Conservation (phyloP, 1,284 basidiomycete species). For the Cryptococcus sp. region DNA sequence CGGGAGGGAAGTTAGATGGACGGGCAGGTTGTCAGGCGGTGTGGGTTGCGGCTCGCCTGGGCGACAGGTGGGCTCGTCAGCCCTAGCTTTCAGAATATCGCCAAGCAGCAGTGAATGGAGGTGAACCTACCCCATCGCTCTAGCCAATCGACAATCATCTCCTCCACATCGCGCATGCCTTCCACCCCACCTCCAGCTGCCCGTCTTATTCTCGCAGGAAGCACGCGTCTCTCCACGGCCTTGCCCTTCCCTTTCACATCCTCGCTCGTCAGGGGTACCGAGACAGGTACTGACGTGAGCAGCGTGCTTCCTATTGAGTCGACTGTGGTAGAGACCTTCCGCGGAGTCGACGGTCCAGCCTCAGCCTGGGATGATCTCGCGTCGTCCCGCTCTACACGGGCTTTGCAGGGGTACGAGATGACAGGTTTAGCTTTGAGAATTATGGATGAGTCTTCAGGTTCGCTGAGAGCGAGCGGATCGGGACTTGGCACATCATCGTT, state of each 20-base stretch:
- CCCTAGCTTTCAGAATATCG: background rate
- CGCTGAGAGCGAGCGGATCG: constrained; percentile 6
- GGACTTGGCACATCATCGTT: constrained; percentile 4
- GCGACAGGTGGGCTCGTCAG: constrained; percentile 9
- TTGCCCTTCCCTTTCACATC: constrained; percentile 10
- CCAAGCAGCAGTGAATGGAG: constrained; percentile 8
- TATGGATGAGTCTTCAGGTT: background rate
- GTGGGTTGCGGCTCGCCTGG: constrained; percentile 70
- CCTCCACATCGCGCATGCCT: constrained; percentile 66
- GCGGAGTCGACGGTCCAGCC: no score
- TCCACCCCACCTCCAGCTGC: constrained; percentile 66
- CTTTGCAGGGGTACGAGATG: no score
- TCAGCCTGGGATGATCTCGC: no score
- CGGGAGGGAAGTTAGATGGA: constrained; percentile 66
- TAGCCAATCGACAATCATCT: constrained; percentile 79
- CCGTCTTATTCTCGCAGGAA: constrained; percentile 74
- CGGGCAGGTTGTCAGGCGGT: constrained; percentile 65
- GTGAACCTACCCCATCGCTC: constrained; percentile 69
- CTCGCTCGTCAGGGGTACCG: no score
- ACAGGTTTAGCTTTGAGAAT: no score
- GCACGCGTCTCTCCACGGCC: constrained; percentile 65
- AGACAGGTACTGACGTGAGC: no score
- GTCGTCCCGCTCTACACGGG: no score
- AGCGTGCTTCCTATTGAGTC: no score
- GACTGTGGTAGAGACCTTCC: no score